Evolutionary conservation across 139 green algal genomes (phyloP), one percentile per base, ranked within the genome.

Genomic region (Tetraselmis striata): DNA sequence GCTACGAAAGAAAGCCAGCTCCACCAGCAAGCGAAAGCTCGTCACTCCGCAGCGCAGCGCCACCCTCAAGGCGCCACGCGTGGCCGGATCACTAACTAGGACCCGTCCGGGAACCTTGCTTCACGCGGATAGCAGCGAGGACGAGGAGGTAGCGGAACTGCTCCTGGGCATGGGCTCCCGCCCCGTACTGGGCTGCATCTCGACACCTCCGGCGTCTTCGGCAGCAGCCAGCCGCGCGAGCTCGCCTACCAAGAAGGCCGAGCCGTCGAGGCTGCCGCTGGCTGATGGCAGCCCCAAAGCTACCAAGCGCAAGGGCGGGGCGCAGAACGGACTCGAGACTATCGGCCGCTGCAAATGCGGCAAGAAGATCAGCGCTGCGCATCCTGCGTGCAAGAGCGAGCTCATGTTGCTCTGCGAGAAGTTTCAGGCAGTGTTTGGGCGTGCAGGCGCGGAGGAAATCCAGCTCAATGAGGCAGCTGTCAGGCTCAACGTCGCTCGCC

Each of bases 401-500:
- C n/a, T n/a, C n/a, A n/a, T n/a, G n/a, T n/a, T n/a, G n/a, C n/a
- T n/a, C n/a, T n/a, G n/a, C n/a, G n/a, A n/a, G n/a, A n/a, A n/a
- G n/a, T n/a, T n/a, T n/a, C n/a, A n/a, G 28, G 59, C 79, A 78
- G 29, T 28, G 79, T 23, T 82, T 25, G 28, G 28, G 28, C 79
- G 26, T 82, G 28, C 75, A 81, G 26, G 26, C 67, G 18, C 32
- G 2, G 31, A 29, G 25, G 25, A 11, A 77, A 26, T 79, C 23
- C 79, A 77, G 1, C 81, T 81, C 27, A 78, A 31, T n/a, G 90
- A 91, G 80, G 80, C 32, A 30, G 88, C 87, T 82, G 82, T 90
- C 1, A 90, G 82, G 23, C 80, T 1, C 83, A 83, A 30, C 29
- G 86, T 30, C 2, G 67, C 31, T n/a, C 28, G 2, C 78, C 87